Base-by-base conservation (phyloP, 805 yeast genomes). In the Myxozyma sirexii region DNA sequence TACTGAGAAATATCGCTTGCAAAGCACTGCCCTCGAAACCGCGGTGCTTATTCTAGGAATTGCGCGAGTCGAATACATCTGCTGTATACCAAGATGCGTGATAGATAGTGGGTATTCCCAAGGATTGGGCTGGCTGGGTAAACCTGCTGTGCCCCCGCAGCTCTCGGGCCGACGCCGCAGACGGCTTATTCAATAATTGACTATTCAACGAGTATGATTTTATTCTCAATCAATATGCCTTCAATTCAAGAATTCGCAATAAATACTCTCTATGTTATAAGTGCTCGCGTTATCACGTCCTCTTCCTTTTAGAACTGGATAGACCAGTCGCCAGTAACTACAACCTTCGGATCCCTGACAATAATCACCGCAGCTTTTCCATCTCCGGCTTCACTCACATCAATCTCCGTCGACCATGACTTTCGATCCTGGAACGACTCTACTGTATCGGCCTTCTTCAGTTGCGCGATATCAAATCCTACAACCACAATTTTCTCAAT, bases 401-500 rank as follows among this genome's bases (percentile, higher is more conserved):
- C 33, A n/a, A 77, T 67, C 2, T 65, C 68, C 0, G 79, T 76
- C 1, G 57, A 60, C 81, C 82, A 77, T 2, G 64, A 49, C n/a
- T 74, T 46, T 0, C 71, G 79, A 29, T 67, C 74, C 67, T 81
- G 83, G 5, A 62, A 54, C 5, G 82, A 76, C 1, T 47, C 59
- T 4, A 72, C 77, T 4, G 60, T 15, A 13, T 38, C 50, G 19
- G 17, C 13, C 15, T 4, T 45, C 43, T 15, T 64, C 68, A 17
- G 65, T 7, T 57, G 37, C 13, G 60, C 38, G 1, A 47, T 43
- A 2, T 63, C 64, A 3, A 63, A 64, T 3, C 83, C 83, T 33
- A 84, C 72, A 38, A 89, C 66, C 0, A 82, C 70, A 15, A 88
- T 79, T 63, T 77, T 82, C 64, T 86, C 90, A 52, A 88, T 73